phyloP scores from a whole-genome alignment of 768 basidiomycete species.

The Mrakia blollopis region DNA sequence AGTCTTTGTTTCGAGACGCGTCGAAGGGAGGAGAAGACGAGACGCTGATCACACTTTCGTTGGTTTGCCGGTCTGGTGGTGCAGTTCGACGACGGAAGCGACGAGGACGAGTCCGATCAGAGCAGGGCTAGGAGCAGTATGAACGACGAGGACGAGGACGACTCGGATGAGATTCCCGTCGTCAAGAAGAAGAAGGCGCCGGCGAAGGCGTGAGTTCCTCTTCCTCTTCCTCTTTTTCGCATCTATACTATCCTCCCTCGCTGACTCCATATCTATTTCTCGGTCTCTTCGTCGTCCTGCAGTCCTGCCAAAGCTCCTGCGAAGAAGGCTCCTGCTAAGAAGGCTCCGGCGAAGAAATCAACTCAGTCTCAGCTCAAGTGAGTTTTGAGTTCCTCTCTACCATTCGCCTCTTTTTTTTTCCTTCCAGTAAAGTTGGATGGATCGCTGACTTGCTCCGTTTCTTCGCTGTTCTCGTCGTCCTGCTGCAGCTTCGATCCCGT shows the following conservation, averaged over 20 bases:
- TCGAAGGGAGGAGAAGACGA: constrained; percentile 28
- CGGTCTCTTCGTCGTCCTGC: not conserved
- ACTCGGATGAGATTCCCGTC: constrained; percentile 42
- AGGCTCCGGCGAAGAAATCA: not conserved
- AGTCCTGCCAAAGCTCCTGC: constrained; percentile 31
- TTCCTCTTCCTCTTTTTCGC: not conserved
- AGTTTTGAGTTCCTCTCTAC: too few species aligned
- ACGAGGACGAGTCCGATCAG: constrained; percentile 16
- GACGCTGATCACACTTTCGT: constrained; percentile 38
- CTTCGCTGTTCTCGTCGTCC: too few species aligned
- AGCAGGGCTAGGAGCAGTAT: constrained; percentile 38
- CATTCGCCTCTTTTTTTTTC: not conserved
- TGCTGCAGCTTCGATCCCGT: too few species aligned
- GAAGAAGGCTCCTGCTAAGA: constrained; percentile 40
- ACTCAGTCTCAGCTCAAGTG: constrained; percentile 14
- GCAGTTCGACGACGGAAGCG: constrained; percentile 64
- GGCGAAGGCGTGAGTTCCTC: not conserved
- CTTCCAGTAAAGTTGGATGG: too few species aligned
- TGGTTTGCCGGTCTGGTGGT: constrained; percentile 55
- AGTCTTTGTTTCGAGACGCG: constrained; percentile 22
- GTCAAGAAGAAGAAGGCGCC: not conserved
- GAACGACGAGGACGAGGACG: constrained; percentile 56
- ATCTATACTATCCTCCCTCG: not conserved
- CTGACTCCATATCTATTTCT: too few species aligned
- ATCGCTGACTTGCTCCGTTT: too few species aligned